Evolutionary conservation across 768 basidiomycete genomes (phyloP).

Genomic region (Mycena latifolia): DNA sequence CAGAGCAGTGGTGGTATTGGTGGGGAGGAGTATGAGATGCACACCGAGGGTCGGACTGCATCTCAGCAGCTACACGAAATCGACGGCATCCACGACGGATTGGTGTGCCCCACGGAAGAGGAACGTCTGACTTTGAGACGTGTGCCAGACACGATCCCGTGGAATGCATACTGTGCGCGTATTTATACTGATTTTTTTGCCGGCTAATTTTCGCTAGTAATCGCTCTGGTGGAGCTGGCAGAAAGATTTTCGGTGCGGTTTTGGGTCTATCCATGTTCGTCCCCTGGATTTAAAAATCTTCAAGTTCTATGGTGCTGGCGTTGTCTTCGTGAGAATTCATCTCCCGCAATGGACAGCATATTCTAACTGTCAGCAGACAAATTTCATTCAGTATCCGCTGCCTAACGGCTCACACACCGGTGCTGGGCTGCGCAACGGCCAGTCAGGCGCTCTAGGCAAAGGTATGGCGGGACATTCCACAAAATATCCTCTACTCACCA

Average conservation of each 20-base stretch:
- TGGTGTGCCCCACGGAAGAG: constrained; percentile 76
- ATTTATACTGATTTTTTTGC: neutral
- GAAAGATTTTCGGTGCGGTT: constrained; percentile 77
- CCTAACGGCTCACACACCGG: constrained; percentile 77
- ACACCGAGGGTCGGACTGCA: neutral
- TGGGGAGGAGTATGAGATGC: constrained; percentile 27
- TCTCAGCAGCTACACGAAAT: constrained; percentile 6
- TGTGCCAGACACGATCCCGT: constrained; percentile 70
- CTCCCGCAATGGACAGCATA: constrained; percentile 40
- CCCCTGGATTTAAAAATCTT: neutral
- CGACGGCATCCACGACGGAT: constrained; percentile 59
- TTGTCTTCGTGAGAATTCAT: constrained; percentile 31
- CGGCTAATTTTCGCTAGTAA: constrained; percentile 57
- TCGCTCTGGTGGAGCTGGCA: constrained; percentile 76
- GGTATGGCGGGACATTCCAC: constrained; percentile 38
- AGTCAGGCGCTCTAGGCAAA: constrained; percentile 76
- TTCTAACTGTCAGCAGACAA: constrained; percentile 49
- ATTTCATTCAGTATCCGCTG: constrained; percentile 82
- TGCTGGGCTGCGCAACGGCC: constrained; percentile 63
- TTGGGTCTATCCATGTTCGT: constrained; percentile 72
- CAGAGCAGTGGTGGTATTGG: neutral
- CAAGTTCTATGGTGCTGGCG: constrained; percentile 31
- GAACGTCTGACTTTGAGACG: constrained; percentile 70
- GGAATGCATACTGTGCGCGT: constrained; percentile 64
- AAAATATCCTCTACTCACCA: neutral